A percentile compares a stretch with the other conserved stretches of the same genome.
Evolutionary conservation across 495 filamentous ascomycete genomes (phyloP).

Genomic region (Xylaria scruposa): DNA sequence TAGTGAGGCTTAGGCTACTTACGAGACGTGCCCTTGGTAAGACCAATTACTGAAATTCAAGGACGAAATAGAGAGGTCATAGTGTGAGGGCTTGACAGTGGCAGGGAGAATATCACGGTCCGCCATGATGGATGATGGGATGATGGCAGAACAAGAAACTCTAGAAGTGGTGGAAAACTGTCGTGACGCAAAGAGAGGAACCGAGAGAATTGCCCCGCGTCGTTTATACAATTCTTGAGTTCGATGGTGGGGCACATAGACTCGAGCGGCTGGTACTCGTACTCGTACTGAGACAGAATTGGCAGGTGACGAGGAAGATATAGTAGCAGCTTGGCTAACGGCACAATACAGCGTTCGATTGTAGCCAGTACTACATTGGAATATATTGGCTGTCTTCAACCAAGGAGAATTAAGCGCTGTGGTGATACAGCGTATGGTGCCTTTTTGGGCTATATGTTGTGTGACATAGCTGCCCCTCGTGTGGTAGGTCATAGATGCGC

Average conservation of each 20-base stretch:
- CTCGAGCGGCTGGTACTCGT: background rate
- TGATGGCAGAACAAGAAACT: conserved; percentile 39
- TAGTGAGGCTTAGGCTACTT: conserved; percentile 47
- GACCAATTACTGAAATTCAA: conserved; percentile 78
- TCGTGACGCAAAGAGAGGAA: conserved; percentile 26
- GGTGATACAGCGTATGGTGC: background rate
- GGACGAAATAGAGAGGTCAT: conserved; percentile 80
- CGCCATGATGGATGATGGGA: conserved; percentile 50
- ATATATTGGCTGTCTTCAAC: background rate
- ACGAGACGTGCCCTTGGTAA: conserved; percentile 80
- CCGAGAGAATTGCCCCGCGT: conserved; percentile 21
- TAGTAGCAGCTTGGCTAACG: conserved; percentile 6
- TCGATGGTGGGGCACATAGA: conserved; percentile 20
- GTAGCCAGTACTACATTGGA: conserved; percentile 4
- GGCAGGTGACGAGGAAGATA: conserved; percentile 37
- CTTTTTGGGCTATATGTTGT: conserved; percentile 9
- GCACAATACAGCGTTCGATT: conserved; percentile 2
- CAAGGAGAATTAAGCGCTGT: background rate
- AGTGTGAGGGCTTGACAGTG: conserved; percentile 84
- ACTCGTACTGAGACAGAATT: conserved; percentile 29
- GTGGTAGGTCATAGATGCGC: conserved; percentile 20
- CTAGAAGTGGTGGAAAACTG: conserved; percentile 36
- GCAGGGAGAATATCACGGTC: conserved; percentile 62
- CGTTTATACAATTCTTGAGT: background rate
- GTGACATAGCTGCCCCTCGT: conserved; percentile 28